phyloP scores from a whole-genome alignment of 2,329 filamentous ascomycete genomes.

The Coniochaeta ligniaria region DNA sequence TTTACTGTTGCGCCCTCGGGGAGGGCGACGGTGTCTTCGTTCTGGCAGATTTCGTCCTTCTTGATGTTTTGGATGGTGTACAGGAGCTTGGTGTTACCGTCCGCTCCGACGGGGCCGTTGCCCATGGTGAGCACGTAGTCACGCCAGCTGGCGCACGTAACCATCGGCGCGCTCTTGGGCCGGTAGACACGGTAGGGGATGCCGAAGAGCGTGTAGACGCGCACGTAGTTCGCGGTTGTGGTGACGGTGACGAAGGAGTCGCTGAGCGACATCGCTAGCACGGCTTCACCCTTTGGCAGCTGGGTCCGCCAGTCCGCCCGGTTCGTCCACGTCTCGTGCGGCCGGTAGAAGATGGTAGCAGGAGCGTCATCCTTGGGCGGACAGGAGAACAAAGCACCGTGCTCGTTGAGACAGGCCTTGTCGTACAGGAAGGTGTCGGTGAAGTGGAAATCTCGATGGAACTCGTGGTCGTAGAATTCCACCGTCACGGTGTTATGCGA shows the following conservation, averaged over 20 bases:
- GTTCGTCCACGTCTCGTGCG: slow-evolving; percentile 94
- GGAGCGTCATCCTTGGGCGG: slow-evolving; percentile 59
- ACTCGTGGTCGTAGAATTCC: slow-evolving; percentile 93
- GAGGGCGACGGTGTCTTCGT: slow-evolving; percentile 83
- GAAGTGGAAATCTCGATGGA: slow-evolving; percentile 92
- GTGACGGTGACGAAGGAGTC: slow-evolving; percentile 86
- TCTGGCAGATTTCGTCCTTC: slow-evolving; percentile 88
- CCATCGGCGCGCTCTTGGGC: slow-evolving; percentile 82
- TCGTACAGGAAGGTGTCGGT: slow-evolving; percentile 95
- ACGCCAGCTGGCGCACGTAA: slow-evolving; percentile 88
- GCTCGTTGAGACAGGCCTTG: slow-evolving; percentile 84
- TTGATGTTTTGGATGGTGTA: slow-evolving; percentile 96
- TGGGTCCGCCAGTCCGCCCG: slow-evolving; percentile 84
- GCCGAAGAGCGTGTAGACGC: slow-evolving; percentile 89
- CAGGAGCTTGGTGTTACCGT: slow-evolving; percentile 69
- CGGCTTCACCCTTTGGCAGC: slow-evolving; percentile 78
- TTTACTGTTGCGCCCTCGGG: slow-evolving; percentile 66
- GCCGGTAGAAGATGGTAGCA: slow-evolving; percentile 88
- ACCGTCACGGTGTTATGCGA: slow-evolving; percentile 90
- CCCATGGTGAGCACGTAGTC: slow-evolving; percentile 96
- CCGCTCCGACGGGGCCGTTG: slow-evolving; percentile 76
- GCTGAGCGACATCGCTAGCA: slow-evolving; percentile 83
- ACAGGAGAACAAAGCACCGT: slow-evolving; percentile 79
- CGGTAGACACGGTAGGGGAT: slow-evolving; percentile 83
- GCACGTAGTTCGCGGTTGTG: slow-evolving; percentile 80